Evolutionary conservation across 2,329 filamentous ascomycete genomes (phyloP), one percentile per base, ranked within the genome.

Genomic region (Fusarium torreyae): DNA sequence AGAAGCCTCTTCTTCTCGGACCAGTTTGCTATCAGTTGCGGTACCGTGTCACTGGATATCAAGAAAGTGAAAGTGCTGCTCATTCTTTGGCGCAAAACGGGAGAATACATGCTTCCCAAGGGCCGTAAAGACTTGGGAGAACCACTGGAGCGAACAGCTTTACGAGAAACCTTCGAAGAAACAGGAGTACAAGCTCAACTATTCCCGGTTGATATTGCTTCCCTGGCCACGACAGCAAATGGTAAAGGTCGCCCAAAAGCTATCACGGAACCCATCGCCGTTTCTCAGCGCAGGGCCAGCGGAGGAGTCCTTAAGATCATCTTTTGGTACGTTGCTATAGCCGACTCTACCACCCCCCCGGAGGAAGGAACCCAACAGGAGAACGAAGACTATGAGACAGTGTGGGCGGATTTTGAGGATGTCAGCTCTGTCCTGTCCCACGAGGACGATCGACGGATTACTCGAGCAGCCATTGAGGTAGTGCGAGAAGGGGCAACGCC

Each of bases 21-120:
- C 15, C 36, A 52, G 31, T 63, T 64, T 22, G 51, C 11, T 10
- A 63, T 57, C 31, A 63, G 57, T 3, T 63, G 51, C n/a, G 45
- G 46, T 11, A 48, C 59, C 18, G 18, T 52, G 10, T 51, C 46
- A 3, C 3, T 58, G 18, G 55, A 52, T 15, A 3, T 53, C 3
- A 7, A 33, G 22, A 18, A 20, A 9, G 43, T 31, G 4, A 51
- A 44, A 20, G 28, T 52, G 1, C 51, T 65, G 18, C 51, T 65
- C 14, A 57, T 63, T 7, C 51, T 24, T 11, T 24, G 18, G 20
- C 45, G 38, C 11, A 26, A 9, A 13, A 65, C 33, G 6, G 51
- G 58, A 34, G 62, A 63, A 39, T 39, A 44, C 7, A n/a, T 63
- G 17, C 46, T 65, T 6, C 62, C 62, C 7, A 65, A 65, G 28